Evolutionary conservation across 2,329 filamentous ascomycete genomes (phyloP), one percentile per base, ranked within the genome.

Genomic region (Fusarium sp.): DNA sequence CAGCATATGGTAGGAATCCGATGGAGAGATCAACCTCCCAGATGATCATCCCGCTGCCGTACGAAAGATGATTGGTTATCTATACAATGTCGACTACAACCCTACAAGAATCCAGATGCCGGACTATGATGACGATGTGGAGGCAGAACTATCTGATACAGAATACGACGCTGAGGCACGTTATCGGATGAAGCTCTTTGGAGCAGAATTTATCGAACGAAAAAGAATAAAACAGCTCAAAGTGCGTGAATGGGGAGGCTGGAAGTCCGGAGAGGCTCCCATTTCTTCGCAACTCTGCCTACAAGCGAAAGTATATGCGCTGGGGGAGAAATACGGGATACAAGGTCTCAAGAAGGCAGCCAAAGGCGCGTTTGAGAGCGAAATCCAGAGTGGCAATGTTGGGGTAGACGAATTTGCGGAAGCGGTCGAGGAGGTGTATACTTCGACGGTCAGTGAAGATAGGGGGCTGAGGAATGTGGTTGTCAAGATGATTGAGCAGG

Each of bases 81-180:
- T 72, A 4, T 72, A 72, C 24, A 41, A 62, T 5, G 42, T 61
- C 13, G 66, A 72, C 4, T 67, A 72, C 12, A 5, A 12, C 13
- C 31, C 18, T 1, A 6, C 9, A 2, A 35, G 3, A 20, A 28
- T 6, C 0, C 24, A 16, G 0, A 36, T 53, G 7, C n/a, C 0
- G 6, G 13, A 36, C 4, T 2, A 51, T 3, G 10, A 28, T 0
- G 31, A 48, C 16, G 26, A 30, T 1, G 3, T 50, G 0, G 42
- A 50, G 35, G 20, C 18, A 20, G 41, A 59, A 12, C 20, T 39
- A 0, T 39, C 51, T 0, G 51, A 54, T 11, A 53, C 50, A 16
- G 31, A 36, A 1, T 53, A 53, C 5, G 33, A 53, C 10, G 48
- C 18, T 3, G 13, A 0, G 3, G 10, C 1, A 6, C 48, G 48